These are phyloP conservation scores for Hanseniaspora valbyensis DNA, from an alignment of 805 yeast species.

Conservation along the genomic window DNA sequence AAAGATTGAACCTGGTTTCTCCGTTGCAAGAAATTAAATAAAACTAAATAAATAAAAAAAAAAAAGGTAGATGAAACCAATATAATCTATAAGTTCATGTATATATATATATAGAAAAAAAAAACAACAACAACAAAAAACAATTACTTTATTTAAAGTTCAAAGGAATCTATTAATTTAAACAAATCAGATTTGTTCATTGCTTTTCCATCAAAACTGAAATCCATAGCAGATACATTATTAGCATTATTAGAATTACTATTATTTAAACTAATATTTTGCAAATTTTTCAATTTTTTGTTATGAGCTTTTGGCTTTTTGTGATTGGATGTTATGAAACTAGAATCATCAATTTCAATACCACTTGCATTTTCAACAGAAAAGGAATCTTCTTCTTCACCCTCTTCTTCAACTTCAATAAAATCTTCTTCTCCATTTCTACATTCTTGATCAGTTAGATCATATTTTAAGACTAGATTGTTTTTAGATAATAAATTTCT, in stretches of 20 bases:
- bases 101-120: background rate
- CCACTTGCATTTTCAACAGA: background rate
- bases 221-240: constrained; percentile 25
- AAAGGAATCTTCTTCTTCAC: background rate
- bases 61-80: background rate
- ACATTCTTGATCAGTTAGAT: background rate
- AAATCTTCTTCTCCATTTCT: too few relatives aligned
- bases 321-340: background rate
- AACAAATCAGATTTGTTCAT: constrained; percentile 35
- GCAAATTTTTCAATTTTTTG: background rate
- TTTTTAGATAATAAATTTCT: background rate
- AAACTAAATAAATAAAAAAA: background rate
- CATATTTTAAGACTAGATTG: background rate
- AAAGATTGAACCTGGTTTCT: constrained; percentile 12
- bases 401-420: background rate
- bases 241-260: too few relatives aligned
- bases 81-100: background rate
- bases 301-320: background rate
- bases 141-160: background rate
- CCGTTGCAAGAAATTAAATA: constrained; percentile 11
- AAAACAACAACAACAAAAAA: background rate
- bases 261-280: background rate
- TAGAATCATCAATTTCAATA: background rate
- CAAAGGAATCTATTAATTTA: constrained; percentile 32
- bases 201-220: constrained; percentile 39